A percentile compares a stretch with the other conserved stretches of the same genome.
Conservation (phyloP, 192 early-diverging fungal genomes). For the Gaertneriomyces semiglobifer region DNA sequence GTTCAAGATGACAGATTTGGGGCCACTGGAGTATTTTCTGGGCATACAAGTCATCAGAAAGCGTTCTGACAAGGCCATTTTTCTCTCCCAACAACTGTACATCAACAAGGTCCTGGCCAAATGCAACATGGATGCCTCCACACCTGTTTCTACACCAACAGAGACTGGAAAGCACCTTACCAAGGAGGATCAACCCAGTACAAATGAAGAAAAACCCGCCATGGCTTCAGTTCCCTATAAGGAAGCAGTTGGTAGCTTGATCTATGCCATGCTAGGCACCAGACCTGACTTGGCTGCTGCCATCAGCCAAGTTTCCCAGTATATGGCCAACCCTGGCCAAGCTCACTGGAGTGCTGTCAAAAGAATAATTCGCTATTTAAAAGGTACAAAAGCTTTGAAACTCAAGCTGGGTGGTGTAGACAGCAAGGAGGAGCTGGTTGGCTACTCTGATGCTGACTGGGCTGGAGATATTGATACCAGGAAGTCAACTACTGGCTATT, state of each 20-base stretch:
- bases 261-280: conserved; percentile 24
- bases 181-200: not conserved
- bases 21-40: too few relatives aligned
- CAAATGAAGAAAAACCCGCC: conserved; percentile 5
- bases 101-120: too few relatives aligned
- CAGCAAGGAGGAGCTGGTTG: not conserved
- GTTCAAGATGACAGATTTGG: too few relatives aligned
- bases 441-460: conserved; percentile 43
- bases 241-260: conserved; percentile 26
- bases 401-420: conserved; percentile 9
- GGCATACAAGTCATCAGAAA: too few relatives aligned
- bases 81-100: too few relatives aligned
- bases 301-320: conserved; percentile 10
- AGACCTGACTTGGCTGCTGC: conserved; percentile 30
- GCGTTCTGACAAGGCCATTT: too few relatives aligned
- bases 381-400: conserved; percentile 25
- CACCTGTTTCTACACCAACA: too few relatives aligned
- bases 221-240: conserved; percentile 15
- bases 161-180: conserved; percentile 8
- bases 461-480: conserved; percentile 32
- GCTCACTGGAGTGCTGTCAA: conserved; percentile 18
- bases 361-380: too few relatives aligned
- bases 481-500: conserved; percentile 34
- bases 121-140: too few relatives aligned
- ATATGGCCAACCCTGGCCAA: conserved; percentile 16